phyloP scores from a whole-genome alignment of 2,329 filamentous ascomycete species.

The Aspergillus proliferans region DNA sequence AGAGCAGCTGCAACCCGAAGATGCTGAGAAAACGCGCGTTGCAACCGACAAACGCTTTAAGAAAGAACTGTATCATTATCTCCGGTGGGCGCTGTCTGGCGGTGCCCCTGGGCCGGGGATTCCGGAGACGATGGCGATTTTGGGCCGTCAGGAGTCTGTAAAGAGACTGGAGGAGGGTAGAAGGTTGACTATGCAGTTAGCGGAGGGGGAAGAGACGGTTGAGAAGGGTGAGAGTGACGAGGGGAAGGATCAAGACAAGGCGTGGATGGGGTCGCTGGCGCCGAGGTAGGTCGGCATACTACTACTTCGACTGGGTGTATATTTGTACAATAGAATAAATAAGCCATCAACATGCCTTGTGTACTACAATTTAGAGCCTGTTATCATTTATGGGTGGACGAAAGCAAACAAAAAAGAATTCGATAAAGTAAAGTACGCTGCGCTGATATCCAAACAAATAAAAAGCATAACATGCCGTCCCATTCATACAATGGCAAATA shows the following conservation, averaged over 20 bases:
- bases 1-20: conserved; percentile 7
- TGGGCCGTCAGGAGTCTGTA: conserved; percentile 49
- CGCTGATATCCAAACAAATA: conserved; percentile 18
- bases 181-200: conserved; percentile 19
- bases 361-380: too few relatives aligned
- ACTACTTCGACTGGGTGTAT: background rate
- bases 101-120: conserved; percentile 50
- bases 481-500: conserved; percentile 14
- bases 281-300: conserved; percentile 2
- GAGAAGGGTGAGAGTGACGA: background rate
- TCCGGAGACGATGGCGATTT: conserved; percentile 48
- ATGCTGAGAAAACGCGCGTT: conserved; percentile 13
- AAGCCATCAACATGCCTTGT: background rate
- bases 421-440: conserved; percentile 10
- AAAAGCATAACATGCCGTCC: conserved; percentile 13
- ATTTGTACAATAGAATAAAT: background rate
- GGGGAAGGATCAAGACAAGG: conserved; percentile 13
- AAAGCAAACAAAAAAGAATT: conserved; percentile 2
- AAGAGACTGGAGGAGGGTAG: conserved; percentile 39
- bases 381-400: background rate
- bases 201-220: background rate
- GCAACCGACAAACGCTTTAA: conserved; percentile 32
- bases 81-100: conserved; percentile 52
- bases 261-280: conserved; percentile 33
- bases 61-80: conserved; percentile 48